These are phyloP conservation scores for Arachnomyces sp. DNA, from an alignment of 2,329 filamentous ascomycete species.

Conservation along the genomic window DNA sequence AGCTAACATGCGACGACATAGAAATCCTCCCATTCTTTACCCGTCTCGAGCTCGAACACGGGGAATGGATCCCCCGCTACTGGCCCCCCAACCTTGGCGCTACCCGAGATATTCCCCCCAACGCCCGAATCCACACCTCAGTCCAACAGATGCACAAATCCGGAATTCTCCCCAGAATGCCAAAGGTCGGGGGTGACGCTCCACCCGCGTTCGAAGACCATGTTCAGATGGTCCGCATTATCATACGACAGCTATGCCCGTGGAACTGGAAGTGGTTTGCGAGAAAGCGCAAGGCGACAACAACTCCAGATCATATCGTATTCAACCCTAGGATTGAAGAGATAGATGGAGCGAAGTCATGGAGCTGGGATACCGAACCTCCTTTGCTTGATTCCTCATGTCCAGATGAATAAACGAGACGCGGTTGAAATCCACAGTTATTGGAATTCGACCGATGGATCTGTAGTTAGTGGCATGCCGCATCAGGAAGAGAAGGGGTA, in stretches of 20 bases:
- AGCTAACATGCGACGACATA: conserved; percentile 8
- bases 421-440: too few relatives aligned
- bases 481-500: too few relatives aligned
- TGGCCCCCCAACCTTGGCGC: conserved; percentile 29
- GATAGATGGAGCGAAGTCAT: too few relatives aligned
- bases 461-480: too few relatives aligned
- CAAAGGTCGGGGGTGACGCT: conserved; percentile 14
- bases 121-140: conserved; percentile 23
- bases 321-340: too few relatives aligned
- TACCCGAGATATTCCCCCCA: conserved; percentile 23
- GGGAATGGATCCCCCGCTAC: conserved; percentile 27
- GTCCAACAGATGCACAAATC: conserved; percentile 21
- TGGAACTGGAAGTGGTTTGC: too few relatives aligned
- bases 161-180: conserved; percentile 16
- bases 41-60: conserved; percentile 27
- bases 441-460: too few relatives aligned
- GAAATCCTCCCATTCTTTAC: conserved; percentile 30
- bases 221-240: conserved; percentile 5
- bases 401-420: too few relatives aligned
- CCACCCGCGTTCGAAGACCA: conserved; percentile 12
- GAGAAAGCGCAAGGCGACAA: too few relatives aligned
- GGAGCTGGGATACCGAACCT: too few relatives aligned
- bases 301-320: too few relatives aligned
- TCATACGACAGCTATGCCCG: background rate
- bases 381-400: too few relatives aligned